These are phyloP conservation scores for Irpex rosettiformis DNA, from an alignment of 1,284 basidiomycete species.

Conservation along the genomic window DNA sequence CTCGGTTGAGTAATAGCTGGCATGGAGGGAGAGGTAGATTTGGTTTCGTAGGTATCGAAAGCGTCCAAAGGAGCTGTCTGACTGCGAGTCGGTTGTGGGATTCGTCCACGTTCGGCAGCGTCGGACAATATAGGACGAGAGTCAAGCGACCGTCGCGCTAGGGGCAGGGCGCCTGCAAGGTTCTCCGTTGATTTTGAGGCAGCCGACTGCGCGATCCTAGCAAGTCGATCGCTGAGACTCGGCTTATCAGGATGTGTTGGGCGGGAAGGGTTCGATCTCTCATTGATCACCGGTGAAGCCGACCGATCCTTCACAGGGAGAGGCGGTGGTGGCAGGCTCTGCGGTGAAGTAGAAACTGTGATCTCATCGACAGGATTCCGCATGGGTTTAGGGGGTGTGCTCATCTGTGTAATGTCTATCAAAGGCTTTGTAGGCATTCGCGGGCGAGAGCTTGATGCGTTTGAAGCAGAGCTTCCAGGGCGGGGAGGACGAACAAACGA, in stretches of 20 bases:
- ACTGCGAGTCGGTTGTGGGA: conserved; percentile 21
- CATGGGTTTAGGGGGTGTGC: conserved; percentile 2
- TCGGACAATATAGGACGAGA: conserved; percentile 10
- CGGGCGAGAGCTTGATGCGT: conserved; percentile 29
- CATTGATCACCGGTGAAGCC: neutral
- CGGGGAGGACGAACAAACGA: conserved; percentile 37
- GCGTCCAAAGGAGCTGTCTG: conserved; percentile 24
- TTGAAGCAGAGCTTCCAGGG: conserved; percentile 42
- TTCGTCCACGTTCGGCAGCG: conserved; percentile 15
- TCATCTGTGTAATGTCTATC: conserved; percentile 41
- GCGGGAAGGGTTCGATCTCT: neutral
- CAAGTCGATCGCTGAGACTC: conserved; percentile 27
- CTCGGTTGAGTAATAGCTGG: conserved; percentile 18
- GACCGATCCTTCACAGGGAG: conserved; percentile 18
- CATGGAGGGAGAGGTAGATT: conserved; percentile 15
- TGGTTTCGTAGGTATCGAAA: conserved; percentile 14
- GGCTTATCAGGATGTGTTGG: conserved; percentile 21
- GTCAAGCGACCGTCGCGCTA: conserved; percentile 16
- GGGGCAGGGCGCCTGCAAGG: conserved; percentile 13
- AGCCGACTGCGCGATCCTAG: conserved; percentile 23
- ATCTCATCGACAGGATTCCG: neutral
- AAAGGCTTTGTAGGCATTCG: conserved; percentile 41
- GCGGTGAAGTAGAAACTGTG: neutral
- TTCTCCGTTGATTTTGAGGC: conserved; percentile 18
- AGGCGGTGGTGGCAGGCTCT: conserved; percentile 12